These are phyloP conservation scores for Pseudozyma sp. DNA, from an alignment of 1,284 basidiomycete genomes.

Conservation along the genomic window DNA sequence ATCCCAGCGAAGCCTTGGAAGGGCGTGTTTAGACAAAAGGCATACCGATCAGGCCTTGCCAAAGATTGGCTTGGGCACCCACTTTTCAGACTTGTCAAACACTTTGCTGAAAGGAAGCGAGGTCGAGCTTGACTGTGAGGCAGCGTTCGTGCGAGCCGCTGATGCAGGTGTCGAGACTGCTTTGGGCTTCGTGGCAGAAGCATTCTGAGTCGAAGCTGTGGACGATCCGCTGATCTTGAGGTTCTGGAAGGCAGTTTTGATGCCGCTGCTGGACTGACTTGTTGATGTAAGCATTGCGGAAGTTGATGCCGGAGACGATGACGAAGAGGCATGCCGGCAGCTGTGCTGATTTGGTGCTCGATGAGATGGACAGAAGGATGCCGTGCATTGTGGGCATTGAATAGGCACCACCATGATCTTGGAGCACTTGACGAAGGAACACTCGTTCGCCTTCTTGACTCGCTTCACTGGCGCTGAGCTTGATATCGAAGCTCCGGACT, in stretches of 20 bases:
- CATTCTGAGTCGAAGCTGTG: conserved; percentile 6
- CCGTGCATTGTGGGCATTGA: conserved; percentile 45
- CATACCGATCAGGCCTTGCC: conserved; percentile 51
- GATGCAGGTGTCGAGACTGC: neutral
- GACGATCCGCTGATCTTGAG: conserved; percentile 33
- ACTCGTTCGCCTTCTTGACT: conserved; percentile 57
- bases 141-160: neutral
- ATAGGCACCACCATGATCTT: conserved; percentile 65
- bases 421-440: conserved; percentile 49
- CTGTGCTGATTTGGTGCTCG: conserved; percentile 56
- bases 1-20: neutral
- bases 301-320: conserved; percentile 23
- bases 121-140: neutral
- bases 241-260: conserved; percentile 37
- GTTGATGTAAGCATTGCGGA: conserved; percentile 14
- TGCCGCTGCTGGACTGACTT: conserved; percentile 15
- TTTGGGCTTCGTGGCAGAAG: neutral
- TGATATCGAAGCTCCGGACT: conserved; percentile 4
- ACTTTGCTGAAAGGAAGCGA: conserved; percentile 38
- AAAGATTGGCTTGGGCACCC: conserved; percentile 61
- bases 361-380: conserved; percentile 59
- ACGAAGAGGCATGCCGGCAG: conserved; percentile 35
- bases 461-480: conserved; percentile 22
- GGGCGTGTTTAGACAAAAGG: conserved; percentile 11
- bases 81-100: conserved; percentile 61